Conservation (phyloP, 495 filamentous ascomycete genomes). For the Lophium mytilinum region DNA sequence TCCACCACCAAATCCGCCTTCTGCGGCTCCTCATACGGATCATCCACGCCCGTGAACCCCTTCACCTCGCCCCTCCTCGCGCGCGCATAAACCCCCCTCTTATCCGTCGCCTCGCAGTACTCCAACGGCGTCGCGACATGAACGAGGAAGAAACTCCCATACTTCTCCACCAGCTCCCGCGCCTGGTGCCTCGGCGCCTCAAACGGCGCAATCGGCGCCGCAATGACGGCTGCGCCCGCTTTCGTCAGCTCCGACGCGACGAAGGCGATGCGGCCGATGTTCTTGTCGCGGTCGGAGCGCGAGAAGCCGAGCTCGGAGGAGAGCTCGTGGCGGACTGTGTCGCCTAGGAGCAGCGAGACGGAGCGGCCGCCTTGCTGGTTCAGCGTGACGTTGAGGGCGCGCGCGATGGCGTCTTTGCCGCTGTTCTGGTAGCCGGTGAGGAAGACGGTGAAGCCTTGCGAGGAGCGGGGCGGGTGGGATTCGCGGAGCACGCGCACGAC, state of each 20-base stretch:
- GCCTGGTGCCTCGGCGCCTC: constrained; percentile 67
- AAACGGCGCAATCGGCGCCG: constrained; percentile 94
- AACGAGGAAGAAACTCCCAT: constrained; percentile 85
- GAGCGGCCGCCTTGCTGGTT: constrained; percentile 97
- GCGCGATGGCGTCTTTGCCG: constrained; percentile 92
- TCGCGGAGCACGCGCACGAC: constrained; percentile 92
- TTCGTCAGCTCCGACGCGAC: constrained; percentile 90
- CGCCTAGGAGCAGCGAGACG: constrained; percentile 86
- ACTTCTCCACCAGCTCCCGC: constrained; percentile 74
- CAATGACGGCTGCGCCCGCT: constrained; percentile 90
- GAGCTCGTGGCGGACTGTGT: constrained; percentile 88
- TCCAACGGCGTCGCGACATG: constrained; percentile 91
- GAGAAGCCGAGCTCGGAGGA: constrained; percentile 94
- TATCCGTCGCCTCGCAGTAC: constrained; percentile 90
- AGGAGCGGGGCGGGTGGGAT: constrained; percentile 79
- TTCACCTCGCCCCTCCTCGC: constrained; percentile 89
- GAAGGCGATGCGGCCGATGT: constrained; percentile 94
- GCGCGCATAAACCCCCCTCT: constrained; percentile 78
- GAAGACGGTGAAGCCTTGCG: constrained; percentile 97
- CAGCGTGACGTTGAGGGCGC: constrained; percentile 90
- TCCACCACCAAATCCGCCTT: constrained; percentile 84
- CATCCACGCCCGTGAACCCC: constrained; percentile 97
- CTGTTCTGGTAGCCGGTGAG: constrained; percentile 93
- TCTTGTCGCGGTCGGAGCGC: constrained; percentile 84
- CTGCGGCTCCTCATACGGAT: constrained; percentile 81